These are phyloP conservation scores for Tripterygium wilfordii DNA, from an alignment of 177 flowering plant species.

Conservation along the genomic window DNA sequence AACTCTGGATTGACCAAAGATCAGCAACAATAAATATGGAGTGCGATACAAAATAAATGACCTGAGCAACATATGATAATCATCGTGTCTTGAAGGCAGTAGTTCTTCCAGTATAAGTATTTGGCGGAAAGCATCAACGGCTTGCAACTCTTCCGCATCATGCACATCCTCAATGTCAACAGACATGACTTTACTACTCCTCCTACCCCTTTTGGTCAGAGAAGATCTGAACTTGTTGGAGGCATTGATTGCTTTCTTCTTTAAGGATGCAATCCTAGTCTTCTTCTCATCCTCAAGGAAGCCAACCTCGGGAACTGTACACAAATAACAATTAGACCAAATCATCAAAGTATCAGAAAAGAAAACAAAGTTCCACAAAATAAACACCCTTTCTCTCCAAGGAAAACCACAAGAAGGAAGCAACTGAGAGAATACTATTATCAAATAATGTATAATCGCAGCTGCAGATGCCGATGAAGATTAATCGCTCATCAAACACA, in stretches of 20 bases:
- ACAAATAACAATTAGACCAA: not conserved
- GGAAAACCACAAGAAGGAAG: too few relatives aligned
- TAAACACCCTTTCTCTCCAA: not conserved
- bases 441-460: too few relatives aligned
- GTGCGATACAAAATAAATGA: slow-evolving; percentile 3
- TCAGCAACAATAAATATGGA: not conserved
- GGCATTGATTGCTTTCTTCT: slow-evolving; percentile 33
- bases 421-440: too few relatives aligned
- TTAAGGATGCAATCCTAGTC: slow-evolving; percentile 27
- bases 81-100: slow-evolving; percentile 41
- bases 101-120: slow-evolving; percentile 38
- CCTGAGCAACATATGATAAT: slow-evolving; percentile 51
- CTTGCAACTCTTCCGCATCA: slow-evolving; percentile 36
- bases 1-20: too few relatives aligned
- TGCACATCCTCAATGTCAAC: slow-evolving; percentile 37
- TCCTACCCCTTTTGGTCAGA: slow-evolving; percentile 28
- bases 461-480: too few relatives aligned
- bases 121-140: slow-evolving; percentile 46
- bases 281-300: slow-evolving; percentile 25
- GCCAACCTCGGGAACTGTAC: slow-evolving; percentile 20
- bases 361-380: not conserved
- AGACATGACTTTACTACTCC: slow-evolving; percentile 42
- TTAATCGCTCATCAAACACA: too few relatives aligned
- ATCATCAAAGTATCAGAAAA: not conserved
- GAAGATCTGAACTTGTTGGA: slow-evolving; percentile 36